These are phyloP conservation scores for Cetradonia linearis DNA, from an alignment of 495 filamentous ascomycete genomes.

Conservation along the genomic window DNA sequence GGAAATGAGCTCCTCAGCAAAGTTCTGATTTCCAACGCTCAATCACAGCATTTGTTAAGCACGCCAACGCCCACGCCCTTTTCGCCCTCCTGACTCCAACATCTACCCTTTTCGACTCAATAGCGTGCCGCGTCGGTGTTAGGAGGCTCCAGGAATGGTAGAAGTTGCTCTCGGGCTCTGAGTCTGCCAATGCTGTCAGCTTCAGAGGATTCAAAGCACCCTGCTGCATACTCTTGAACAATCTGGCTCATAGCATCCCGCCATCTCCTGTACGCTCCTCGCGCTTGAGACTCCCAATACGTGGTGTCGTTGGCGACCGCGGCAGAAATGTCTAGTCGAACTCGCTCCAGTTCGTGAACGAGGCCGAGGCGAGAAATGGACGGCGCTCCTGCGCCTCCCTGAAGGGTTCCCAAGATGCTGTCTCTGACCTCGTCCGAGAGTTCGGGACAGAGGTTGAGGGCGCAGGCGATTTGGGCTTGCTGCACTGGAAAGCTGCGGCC, in stretches of 20 bases:
- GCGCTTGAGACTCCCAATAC: background rate
- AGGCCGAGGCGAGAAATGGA: background rate
- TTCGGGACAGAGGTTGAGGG: background rate
- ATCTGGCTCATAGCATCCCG: background rate
- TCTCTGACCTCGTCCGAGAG: background rate
- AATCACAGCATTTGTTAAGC: background rate
- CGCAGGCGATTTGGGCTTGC: background rate
- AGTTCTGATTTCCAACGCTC: background rate
- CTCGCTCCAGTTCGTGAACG: background rate
- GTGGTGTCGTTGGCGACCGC: background rate
- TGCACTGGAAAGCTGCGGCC: background rate
- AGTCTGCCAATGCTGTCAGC: background rate
- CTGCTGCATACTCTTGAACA: background rate
- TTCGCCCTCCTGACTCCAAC: background rate
- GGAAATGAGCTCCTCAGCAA: too few species aligned
- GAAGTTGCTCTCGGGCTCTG: background rate
- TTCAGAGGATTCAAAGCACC: background rate
- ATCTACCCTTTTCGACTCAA: background rate
- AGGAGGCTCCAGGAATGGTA: constrained; percentile 1
- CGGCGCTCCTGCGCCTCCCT: constrained; percentile 1
- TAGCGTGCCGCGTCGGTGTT: background rate
- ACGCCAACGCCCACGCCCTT: background rate
- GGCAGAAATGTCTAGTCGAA: background rate
- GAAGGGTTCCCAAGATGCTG: background rate
- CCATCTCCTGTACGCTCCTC: background rate